phyloP scores from a whole-genome alignment of 352 stramenopile genomes.

The Globisporangium yorkense region DNA sequence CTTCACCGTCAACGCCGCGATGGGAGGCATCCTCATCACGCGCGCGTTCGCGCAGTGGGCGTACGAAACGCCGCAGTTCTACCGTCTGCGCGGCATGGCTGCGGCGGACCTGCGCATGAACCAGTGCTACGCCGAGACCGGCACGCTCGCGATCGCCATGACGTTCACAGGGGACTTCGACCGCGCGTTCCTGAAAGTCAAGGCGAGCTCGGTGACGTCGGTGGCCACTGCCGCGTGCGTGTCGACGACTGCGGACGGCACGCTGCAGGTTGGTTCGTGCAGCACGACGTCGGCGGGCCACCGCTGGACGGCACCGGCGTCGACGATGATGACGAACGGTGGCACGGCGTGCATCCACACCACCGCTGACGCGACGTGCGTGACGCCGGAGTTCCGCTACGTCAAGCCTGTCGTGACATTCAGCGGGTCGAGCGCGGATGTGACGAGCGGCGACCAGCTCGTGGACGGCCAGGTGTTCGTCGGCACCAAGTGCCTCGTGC shows the following conservation, averaged over 20 bases:
- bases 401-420: slow-evolving; percentile 18
- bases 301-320: slow-evolving; percentile 13
- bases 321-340: slow-evolving; percentile 2
- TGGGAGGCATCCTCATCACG: slow-evolving; percentile 14
- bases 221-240: slow-evolving; percentile 10
- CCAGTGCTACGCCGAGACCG: slow-evolving; percentile 29
- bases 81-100: slow-evolving; percentile 24
- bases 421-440: slow-evolving; percentile 12
- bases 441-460: slow-evolving; percentile 18
- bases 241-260: slow-evolving; percentile 8
- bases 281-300: slow-evolving; percentile 2
- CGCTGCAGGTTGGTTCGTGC: slow-evolving; percentile 15
- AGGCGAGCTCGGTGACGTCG: slow-evolving; percentile 10
- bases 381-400: slow-evolving; percentile 24
- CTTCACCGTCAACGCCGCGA: slow-evolving; percentile 12
- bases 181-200: slow-evolving; percentile 22
- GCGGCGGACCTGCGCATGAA: slow-evolving; percentile 20
- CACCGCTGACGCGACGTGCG: slow-evolving; percentile 10
- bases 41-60: slow-evolving; percentile 24
- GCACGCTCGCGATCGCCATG: slow-evolving; percentile 14
- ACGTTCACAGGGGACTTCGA: slow-evolving; percentile 22
- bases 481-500: slow-evolving; percentile 18
- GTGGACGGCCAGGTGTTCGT: slow-evolving; percentile 22
- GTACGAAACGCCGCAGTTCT: slow-evolving; percentile 22
- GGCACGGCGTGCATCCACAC: slow-evolving; percentile 14